Evolutionary conservation across 2,329 filamentous ascomycete species (phyloP).

Genomic region (Catunica adiposa): DNA sequence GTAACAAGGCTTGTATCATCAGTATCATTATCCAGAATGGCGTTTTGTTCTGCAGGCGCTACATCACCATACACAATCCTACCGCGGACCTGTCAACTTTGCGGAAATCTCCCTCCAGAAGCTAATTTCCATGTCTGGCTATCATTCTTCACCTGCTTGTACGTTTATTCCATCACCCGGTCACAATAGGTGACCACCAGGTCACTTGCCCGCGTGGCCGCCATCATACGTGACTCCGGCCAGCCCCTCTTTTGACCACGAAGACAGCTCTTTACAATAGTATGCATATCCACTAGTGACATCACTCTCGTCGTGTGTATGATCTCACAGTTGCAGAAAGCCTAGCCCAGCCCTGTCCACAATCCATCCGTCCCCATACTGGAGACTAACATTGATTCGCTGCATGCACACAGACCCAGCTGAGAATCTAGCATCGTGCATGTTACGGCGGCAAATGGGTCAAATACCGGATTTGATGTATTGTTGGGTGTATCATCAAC

Average conservation of each 20-base stretch:
- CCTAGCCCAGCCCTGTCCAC: neutral
- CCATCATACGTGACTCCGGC: neutral
- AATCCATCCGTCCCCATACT: neutral
- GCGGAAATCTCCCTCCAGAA: no score
- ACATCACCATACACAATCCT: no score
- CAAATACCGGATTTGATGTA: neutral
- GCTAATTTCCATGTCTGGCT: no score
- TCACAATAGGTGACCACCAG: no score
- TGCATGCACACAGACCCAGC: neutral
- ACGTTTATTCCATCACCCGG: no score
- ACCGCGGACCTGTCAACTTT: no score
- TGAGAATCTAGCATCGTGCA: neutral
- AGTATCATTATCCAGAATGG: no score
- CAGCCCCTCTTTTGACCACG: neutral
- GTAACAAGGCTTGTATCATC: no score
- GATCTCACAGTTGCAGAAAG: neutral
- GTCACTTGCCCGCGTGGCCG: neutral
- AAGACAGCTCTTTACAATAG: neutral
- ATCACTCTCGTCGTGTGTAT: neutral
- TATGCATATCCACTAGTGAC: neutral
- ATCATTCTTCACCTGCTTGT: no score
- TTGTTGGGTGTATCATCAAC: neutral
- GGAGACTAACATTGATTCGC: neutral
- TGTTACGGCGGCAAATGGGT: neutral
- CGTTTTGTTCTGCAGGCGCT: no score